phyloP scores from a whole-genome alignment of 1,139 yeast species.

The Geotrichum candidum region DNA sequence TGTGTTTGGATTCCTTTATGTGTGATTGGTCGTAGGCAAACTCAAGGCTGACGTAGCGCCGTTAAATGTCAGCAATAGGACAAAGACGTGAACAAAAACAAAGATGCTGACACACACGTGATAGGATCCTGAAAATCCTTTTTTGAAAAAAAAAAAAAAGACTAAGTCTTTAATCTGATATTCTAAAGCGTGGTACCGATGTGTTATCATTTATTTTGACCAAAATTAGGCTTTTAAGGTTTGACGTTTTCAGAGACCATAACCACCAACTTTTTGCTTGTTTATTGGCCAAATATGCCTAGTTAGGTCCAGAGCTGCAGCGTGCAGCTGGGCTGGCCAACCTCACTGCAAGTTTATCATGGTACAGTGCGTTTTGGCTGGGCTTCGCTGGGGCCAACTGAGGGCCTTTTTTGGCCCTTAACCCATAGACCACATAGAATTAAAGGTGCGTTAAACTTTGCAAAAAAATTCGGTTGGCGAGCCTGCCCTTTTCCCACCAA shows the following conservation, averaged over 20 bases:
- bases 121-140: too few species aligned
- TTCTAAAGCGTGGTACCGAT: background rate
- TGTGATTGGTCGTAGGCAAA: too few species aligned
- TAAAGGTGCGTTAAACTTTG: background rate
- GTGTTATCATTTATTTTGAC: background rate
- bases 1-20: too few species aligned
- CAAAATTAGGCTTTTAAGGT: background rate
- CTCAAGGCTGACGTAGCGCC: too few species aligned
- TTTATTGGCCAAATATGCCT: background rate
- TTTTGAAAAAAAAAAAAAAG: background rate
- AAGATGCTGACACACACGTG: too few species aligned
- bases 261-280: background rate
- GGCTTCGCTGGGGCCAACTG: background rate
- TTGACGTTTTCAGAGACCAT: background rate
- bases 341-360: background rate
- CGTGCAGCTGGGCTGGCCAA: background rate
- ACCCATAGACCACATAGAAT: background rate
- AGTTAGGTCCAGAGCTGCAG: background rate
- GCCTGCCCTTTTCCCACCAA: background rate
- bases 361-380: background rate
- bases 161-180: background rate
- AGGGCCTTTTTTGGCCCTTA: background rate
- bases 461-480: background rate
- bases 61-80: too few species aligned
- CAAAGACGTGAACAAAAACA: too few species aligned